Evolutionary conservation across 257 asterid genomes (phyloP).

Genomic region (Rauvolfia tetraphylla): DNA sequence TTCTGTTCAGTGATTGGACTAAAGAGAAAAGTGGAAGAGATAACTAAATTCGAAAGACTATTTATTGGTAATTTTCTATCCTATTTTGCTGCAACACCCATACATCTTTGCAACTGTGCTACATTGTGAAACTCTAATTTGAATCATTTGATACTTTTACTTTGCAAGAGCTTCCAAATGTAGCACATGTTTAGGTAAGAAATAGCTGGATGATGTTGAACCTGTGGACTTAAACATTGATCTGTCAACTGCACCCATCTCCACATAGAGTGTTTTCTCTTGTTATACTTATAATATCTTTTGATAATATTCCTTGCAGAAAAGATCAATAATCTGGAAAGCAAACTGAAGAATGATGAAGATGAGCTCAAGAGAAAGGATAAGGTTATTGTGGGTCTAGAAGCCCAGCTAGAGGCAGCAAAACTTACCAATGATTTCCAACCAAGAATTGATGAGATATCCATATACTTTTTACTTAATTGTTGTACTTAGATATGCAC

Average conservation of each 20-base stretch:
- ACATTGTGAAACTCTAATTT: neutral
- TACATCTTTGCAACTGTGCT: neutral
- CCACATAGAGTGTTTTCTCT: neutral
- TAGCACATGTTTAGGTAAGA: neutral
- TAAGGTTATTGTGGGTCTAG: constrained; percentile 27
- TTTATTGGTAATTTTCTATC: constrained; percentile 30
- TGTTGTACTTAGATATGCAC: neutral
- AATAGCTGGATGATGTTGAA: neutral
- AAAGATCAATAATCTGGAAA: constrained; percentile 30
- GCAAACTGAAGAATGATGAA: constrained; percentile 29
- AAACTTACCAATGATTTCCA: constrained; percentile 22
- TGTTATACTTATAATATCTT: neutral
- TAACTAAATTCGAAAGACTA: constrained; percentile 29
- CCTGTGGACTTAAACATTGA: neutral
- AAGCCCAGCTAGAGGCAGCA: constrained; percentile 37
- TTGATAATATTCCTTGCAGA: constrained; percentile 23
- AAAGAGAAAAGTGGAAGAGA: constrained; percentile 38
- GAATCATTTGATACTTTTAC: neutral
- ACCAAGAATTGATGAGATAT: constrained; percentile 35
- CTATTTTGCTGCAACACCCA: neutral
- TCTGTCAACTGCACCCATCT: neutral
- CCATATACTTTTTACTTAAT: constrained; percentile 20
- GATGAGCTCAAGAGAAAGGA: constrained; percentile 33
- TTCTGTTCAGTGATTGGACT: constrained; percentile 27
- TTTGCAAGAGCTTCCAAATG: neutral